Conservation (phyloP, 306 rosid genomes). For the cucumber (Cucumis sativus) region Cucumber_9930_V3 NC_026660.2:20445501-20446000, state of each 20-base stretch:
- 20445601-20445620: not conserved
- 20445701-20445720: not conserved
- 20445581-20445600: not conserved
- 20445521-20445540: not conserved
- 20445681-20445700: not conserved
- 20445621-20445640: not conserved
- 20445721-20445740: not conserved
- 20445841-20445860: conserved; percentile 5
- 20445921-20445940: conserved; percentile 97
- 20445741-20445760: not conserved
- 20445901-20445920: conserved; percentile 89
- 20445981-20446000: conserved; percentile 96
- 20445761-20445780: not conserved
- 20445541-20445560: not conserved
- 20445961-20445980: conserved; percentile 42
- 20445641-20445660: not conserved
- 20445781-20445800: not conserved
- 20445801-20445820: not conserved
- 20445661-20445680: not conserved
- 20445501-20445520: not conserved
- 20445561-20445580: not conserved
- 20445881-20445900: conserved; percentile 84
- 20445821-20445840: not conserved
- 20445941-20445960: conserved; percentile 81
- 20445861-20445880: conserved; percentile 16